Base-by-base conservation (phyloP, 257 asterid species). In the Solanum tacnaense region DNA sequence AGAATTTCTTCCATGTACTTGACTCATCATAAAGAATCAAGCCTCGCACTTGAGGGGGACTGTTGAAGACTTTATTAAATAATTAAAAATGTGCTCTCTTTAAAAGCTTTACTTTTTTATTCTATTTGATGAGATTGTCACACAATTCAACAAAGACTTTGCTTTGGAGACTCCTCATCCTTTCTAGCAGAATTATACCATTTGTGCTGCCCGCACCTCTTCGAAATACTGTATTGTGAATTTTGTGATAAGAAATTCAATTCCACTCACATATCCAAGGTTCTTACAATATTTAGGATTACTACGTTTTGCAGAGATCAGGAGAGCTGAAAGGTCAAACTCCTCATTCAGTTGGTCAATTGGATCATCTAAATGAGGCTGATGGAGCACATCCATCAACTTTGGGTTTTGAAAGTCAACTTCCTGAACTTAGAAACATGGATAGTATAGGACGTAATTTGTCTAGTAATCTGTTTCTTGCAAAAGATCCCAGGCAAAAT, bases 281-380 rank as follows among this genome's bases (percentile, higher is more conserved):
- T 83, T 70, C 58, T 88, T 89, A 73, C 78, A 87, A 85, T 87
- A 32, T 79, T 27, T 88, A 65, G 71, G 27, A 6, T 83, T 56
- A 81, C 46, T 44, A 58, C 84, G 27, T 62, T 75, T 76, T 86
- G 93, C 96, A 96, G 99, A 96, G 93, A 92, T 93, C 93, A 88
- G 94, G 91, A 87, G 91, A 93, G 84, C 89, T 84, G 84, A 91
- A 88, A 84, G 89, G 87, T 91, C 95, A 90, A 87, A 91, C 82
- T 88, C 90, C 91, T 76, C 91, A 86, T 81, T 90, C 88, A 13
- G 91, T 88, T 71, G 93, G 90, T 91, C 91, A 74, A 87, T 93
- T 89, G 93, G 94, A 86, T 86, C 91, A 87, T 91, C 91, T 89
- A 89, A 91, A 87, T 86, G 93, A 81, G 88, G 89, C 89, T 36